Base-by-base conservation (phyloP, 2,329 filamentous ascomycete genomes). In the Colletotrichum musae region DNA sequence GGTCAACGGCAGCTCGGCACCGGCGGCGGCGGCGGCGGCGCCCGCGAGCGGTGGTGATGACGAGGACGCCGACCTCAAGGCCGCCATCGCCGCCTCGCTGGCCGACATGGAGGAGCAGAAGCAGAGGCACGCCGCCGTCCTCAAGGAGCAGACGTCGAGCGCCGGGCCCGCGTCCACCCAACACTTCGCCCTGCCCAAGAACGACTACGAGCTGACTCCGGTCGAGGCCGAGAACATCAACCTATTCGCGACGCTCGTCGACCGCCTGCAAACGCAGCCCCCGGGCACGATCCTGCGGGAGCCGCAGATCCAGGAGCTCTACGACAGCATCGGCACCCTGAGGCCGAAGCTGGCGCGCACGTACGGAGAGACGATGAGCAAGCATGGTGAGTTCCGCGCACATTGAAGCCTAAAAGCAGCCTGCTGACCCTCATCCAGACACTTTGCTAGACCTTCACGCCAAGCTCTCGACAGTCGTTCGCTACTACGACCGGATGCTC, bases 311-410 rank as follows among this genome's bases (percentile, higher is more conserved):
- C 96, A 99, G 80, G 96, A 99, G 81, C 85, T 99, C 5, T 99
- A 99, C 78, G 96, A 98, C 77, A 97, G 95, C 75, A 98, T 99
- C 75, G 94, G 95, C n/a, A 88, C 94, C 16, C 84, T 99, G 71
- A 89, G 96, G 58, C 96, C 96, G 1, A 99, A 99, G 80, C 86
- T 99, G 64, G 96, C 96, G 5, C 89, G 96, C 66, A 98, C 95
- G 0, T 98, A 98, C 77, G 96, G 96, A 64, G 96, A 99, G 83
- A 98, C 96, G 0, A 98, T 99, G 96, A 98, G 96, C 88, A 99
- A 99, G 81, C 96, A 98, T 80, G 95, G 94, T 94, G 84, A 78
- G 89, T 82, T 16, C 4, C 6, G 10, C 28, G 6, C 26, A 5
- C 4, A 3, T 5, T 12, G 15, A 1, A 12, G 32, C 9, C 21